Evolutionary conservation across 768 basidiomycete species (phyloP).

Genomic region (Mycena galopus): DNA sequence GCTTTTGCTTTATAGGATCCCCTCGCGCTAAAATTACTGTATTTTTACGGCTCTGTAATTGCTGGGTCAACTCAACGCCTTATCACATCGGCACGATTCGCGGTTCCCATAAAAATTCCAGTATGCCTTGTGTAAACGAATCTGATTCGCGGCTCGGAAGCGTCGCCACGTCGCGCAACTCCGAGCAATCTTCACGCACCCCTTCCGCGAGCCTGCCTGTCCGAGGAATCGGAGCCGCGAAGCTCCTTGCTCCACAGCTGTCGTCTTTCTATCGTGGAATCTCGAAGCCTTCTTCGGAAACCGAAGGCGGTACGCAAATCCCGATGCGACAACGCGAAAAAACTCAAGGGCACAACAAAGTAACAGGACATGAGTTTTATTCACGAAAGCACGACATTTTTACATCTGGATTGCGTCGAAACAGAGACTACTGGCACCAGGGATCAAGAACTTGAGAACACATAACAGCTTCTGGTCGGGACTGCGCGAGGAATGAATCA

Average conservation of each 20-base stretch:
- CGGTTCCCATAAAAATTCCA: too few species aligned
- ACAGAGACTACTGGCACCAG: background rate
- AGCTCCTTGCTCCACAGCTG: too few species aligned
- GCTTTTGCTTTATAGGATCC: background rate
- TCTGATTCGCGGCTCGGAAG: too few species aligned
- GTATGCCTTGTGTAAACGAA: too few species aligned
- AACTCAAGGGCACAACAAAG: background rate
- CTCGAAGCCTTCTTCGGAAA: too few species aligned
- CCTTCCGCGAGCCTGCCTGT: too few species aligned
- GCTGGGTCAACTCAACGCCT: background rate
- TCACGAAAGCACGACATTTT: slow-evolving; percentile 12
- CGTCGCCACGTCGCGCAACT: too few species aligned
- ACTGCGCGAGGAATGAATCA: background rate
- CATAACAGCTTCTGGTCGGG: background rate
- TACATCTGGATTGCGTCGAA: slow-evolving; percentile 22
- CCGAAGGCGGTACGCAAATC: background rate
- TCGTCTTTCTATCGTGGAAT: too few species aligned
- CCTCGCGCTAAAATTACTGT: slow-evolving; percentile 9
- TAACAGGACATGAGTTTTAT: slow-evolving; percentile 12
- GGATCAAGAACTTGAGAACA: slow-evolving; percentile 24
- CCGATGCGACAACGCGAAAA: too few species aligned
- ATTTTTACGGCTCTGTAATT: slow-evolving; percentile 18
- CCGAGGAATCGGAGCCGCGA: too few species aligned
- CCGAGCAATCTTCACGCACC: too few species aligned
- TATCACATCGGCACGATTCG: background rate